A percentile compares a stretch with the other conserved stretches of the same genome.
These are phyloP conservation scores for Eutrema japonicum DNA, from an alignment of 345 rosid genomes.

Conservation along the genomic window DNA sequence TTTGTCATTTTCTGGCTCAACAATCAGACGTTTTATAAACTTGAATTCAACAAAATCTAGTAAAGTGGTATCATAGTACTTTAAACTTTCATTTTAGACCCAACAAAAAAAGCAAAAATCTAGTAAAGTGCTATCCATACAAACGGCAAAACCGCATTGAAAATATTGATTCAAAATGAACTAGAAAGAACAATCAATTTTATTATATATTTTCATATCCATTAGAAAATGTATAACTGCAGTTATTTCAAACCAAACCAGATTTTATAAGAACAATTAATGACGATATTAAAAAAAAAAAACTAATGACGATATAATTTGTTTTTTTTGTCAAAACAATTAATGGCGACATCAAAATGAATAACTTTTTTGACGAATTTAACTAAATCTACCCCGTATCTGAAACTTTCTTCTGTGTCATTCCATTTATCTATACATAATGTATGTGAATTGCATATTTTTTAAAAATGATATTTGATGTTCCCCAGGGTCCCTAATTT, in stretches of 20 bases:
- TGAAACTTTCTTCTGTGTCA: too few relatives aligned
- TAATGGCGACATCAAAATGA: too few relatives aligned
- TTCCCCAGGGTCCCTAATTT: conserved; percentile 32
- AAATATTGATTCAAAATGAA: not conserved
- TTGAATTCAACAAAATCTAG: not conserved
- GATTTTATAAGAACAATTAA: not conserved
- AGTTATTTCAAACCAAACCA: not conserved
- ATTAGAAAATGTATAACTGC: not conserved
- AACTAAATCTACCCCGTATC: too few relatives aligned
- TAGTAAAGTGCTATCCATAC: too few relatives aligned
- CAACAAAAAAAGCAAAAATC: not conserved
- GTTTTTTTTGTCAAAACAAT: too few relatives aligned
- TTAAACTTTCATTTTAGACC: too few relatives aligned
- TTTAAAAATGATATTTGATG: conserved; percentile 14
- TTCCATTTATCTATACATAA: not conserved
- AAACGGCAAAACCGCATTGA: too few relatives aligned
- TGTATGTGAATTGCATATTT: not conserved
- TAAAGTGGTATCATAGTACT: too few relatives aligned
- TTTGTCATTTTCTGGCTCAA: not conserved
- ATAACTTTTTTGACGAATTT: too few relatives aligned
- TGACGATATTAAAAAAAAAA: too few relatives aligned
- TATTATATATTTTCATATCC: too few relatives aligned
- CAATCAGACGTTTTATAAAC: not conserved
- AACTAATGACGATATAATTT: not conserved
- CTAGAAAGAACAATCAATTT: not conserved